phyloP scores from a whole-genome alignment of 768 basidiomycete genomes.

The Tulasnella sp. region DNA sequence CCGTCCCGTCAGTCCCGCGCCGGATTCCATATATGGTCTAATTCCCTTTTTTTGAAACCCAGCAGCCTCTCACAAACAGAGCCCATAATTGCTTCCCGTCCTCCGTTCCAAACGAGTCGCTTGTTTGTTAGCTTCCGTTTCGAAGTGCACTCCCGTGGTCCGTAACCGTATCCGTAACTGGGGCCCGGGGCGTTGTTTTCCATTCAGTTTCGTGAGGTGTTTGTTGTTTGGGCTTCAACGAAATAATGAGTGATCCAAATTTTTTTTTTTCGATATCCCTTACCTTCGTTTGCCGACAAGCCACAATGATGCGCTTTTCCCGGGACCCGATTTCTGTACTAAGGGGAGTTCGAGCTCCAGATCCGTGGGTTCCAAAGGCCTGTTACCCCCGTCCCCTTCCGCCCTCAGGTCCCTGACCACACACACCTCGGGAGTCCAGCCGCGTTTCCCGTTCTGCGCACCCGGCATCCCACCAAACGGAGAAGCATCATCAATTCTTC shows the following conservation, averaged over 20 bases:
- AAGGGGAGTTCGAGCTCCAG: conserved; percentile 5
- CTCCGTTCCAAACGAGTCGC: too few species aligned
- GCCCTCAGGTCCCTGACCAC: not conserved
- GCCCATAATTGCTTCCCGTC: not conserved
- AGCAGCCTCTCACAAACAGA: not conserved
- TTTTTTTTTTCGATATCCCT: not conserved
- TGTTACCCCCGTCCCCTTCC: not conserved
- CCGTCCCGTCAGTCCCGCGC: conserved; percentile 8
- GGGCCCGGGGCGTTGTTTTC: not conserved
- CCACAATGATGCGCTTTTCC: conserved; percentile 11
- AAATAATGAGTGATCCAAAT: not conserved
- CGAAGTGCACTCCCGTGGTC: not conserved
- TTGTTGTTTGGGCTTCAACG: too few species aligned
- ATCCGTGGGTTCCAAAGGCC: conserved; percentile 15
- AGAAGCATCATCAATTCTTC: conserved; percentile 14
- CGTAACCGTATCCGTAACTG: not conserved
- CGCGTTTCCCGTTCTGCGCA: not conserved
- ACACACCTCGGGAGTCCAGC: conserved; percentile 6
- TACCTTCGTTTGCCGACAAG: not conserved
- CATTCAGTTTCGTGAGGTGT: not conserved
- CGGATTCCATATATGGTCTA: not conserved
- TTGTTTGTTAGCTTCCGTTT: not conserved
- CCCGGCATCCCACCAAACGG: conserved; percentile 9
- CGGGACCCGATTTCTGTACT: not conserved
- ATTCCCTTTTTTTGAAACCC: not conserved